Evolutionary conservation across 148 eudicot species (phyloP).

Genomic region (Cornus controversa): DNA sequence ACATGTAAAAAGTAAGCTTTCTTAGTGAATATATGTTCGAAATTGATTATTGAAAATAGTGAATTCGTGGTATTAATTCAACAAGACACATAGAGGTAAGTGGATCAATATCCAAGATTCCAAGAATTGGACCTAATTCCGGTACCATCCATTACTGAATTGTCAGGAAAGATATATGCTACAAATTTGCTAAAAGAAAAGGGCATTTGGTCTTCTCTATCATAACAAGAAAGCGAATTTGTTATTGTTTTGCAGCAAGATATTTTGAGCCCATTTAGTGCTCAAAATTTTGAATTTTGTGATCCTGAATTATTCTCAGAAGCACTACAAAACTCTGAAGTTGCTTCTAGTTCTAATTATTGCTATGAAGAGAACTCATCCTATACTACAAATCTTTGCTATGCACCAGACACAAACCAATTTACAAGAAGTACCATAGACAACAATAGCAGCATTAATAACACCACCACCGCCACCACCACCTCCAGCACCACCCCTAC

Average conservation of each 20-base stretch:
- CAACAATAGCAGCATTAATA: too few relatives aligned
- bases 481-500: constrained; percentile 1
- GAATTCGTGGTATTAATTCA: too few relatives aligned
- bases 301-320: constrained; percentile 64
- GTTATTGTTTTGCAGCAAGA: constrained; percentile 54
- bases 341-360: constrained; percentile 58
- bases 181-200: not conserved
- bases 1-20: too few relatives aligned
- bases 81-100: too few relatives aligned
- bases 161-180: not conserved
- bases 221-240: too few relatives aligned
- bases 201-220: not conserved
- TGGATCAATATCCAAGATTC: too few relatives aligned
- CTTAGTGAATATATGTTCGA: too few relatives aligned
- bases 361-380: constrained; percentile 61
- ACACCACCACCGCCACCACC: constrained; percentile 5
- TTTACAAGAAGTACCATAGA: constrained; percentile 14
- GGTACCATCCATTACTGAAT: too few relatives aligned
- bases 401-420: constrained; percentile 27
- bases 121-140: too few relatives aligned
- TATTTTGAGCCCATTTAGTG: constrained; percentile 54
- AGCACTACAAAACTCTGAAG: constrained; percentile 63
- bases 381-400: constrained; percentile 33
- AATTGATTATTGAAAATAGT: too few relatives aligned
- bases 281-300: constrained; percentile 58